These are phyloP conservation scores for Diaporthe longicolla DNA, from an alignment of 2,329 filamentous ascomycete species.

Conservation along the genomic window DNA sequence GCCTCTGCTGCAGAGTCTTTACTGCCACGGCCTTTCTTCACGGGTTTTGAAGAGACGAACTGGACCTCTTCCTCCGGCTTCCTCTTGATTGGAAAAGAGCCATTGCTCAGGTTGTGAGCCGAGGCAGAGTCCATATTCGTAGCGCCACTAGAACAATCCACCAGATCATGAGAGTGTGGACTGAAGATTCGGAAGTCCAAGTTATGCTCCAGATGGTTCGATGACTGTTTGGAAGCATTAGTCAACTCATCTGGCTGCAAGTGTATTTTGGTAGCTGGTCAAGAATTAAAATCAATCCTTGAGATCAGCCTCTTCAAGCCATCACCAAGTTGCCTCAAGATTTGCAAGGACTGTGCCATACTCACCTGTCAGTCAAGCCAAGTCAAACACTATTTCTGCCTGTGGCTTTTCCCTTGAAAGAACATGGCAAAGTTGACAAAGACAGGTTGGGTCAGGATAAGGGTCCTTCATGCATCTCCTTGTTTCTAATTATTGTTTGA, in stretches of 20 bases:
- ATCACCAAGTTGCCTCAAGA: neutral
- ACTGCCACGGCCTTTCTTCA: constrained; percentile 42
- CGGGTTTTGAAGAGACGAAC: constrained; percentile 43
- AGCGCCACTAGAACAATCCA: neutral
- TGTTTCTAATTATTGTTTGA: constrained; percentile 6
- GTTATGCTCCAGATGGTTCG: neutral
- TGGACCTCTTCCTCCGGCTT: constrained; percentile 43
- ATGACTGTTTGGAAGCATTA: neutral
- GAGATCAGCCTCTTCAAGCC: neutral
- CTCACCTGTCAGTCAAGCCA: neutral
- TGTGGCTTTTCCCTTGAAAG: constrained; percentile 2
- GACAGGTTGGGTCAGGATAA: neutral
- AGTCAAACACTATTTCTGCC: neutral
- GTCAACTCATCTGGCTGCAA: neutral
- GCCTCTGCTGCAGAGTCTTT: constrained; percentile 19
- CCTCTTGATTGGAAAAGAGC: constrained; percentile 39
- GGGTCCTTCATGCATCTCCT: neutral
- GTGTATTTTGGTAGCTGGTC: neutral
- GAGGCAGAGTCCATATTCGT: constrained; percentile 20
- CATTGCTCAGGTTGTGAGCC: constrained; percentile 2
- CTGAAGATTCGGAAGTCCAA: neutral
- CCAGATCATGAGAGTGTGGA: neutral
- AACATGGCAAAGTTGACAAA: neutral
- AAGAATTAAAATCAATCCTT: neutral
- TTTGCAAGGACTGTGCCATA: neutral